phyloP scores from a whole-genome alignment of 176 grass and related monocot genomes.

The Cymbopogon citratus region DNA sequence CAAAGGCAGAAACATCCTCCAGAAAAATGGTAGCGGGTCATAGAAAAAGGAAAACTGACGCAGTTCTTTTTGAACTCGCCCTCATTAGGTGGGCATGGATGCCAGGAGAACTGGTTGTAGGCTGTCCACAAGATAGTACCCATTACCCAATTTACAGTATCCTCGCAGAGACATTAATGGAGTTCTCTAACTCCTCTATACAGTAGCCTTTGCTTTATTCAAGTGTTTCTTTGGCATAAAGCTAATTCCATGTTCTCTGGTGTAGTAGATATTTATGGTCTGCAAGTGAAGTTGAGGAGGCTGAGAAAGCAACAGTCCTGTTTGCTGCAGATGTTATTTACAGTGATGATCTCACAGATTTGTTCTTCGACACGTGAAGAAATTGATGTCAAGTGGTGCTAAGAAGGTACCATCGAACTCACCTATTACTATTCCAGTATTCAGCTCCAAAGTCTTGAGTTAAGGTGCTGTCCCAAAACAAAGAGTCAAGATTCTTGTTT shows the following conservation, averaged over 20 bases:
- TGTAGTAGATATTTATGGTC: slow-evolving; percentile 51
- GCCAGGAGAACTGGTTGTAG: background rate
- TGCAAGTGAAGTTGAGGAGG: slow-evolving; percentile 56
- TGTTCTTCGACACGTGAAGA: slow-evolving; percentile 52
- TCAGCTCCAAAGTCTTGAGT: background rate
- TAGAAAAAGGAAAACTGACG: background rate
- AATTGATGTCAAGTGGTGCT: slow-evolving; percentile 54
- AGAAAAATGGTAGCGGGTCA: background rate
- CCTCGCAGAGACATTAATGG: background rate
- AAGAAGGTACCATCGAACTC: slow-evolving; percentile 44
- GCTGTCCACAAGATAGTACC: background rate
- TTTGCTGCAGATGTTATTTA: slow-evolving; percentile 90
- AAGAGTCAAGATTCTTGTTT: background rate
- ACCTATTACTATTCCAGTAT: background rate
- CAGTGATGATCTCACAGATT: slow-evolving; percentile 68
- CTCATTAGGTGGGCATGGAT: background rate
- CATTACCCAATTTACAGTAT: background rate
- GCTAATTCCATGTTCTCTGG: background rate
- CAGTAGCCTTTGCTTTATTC: background rate
- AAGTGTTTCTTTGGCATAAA: background rate
- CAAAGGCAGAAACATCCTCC: background rate
- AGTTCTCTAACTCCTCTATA: background rate
- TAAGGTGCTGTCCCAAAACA: background rate
- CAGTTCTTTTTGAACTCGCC: background rate
- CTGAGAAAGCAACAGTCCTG: slow-evolving; percentile 55